Base-by-base conservation (phyloP, 148 eudicot genomes). In the Diospyros kaki region DNA sequence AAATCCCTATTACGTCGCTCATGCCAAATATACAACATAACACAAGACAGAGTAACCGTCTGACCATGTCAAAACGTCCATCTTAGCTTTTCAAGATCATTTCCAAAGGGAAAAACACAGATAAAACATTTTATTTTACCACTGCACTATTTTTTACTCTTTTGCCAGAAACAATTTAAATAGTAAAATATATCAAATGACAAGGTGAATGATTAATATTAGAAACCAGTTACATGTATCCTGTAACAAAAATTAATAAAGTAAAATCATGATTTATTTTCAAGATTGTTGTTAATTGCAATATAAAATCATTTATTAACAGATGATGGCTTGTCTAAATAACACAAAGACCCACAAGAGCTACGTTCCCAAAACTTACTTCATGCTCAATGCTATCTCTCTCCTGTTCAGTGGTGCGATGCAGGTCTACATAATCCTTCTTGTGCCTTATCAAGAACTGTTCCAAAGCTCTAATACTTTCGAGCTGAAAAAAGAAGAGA, bases 361-460 rank as follows among this genome's bases (percentile, higher is more conserved):
- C 9, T 59, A 58, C 58, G n/a, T 45, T 53, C n/a, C 11, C 50
- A 52, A 28, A 58, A 73, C 94, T 78, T 90, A 95, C 99, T 85
- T 95, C 97, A 78, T 93, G 96, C 86, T 95, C 99, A 76, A 95
- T 93, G 86, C 93, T 81, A 81, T 95, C 99, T 73, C 99, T 83
- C 83, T 95, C 99, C 69, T 86, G 86, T 82, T 95, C 99, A 70
- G 96, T 89, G 0, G 97, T 92, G 53, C 99, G 94, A 84, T 88
- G 94, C 81, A 83, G 74, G 81, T 95, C 97, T 46, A 95, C 83
- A 82, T 95, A 95, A 83, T 93, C 99, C 76, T 89, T 90, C 88
- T 85, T 90, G 81, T 95, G 99, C 79, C 87, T 91, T 83, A 75
- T 55, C 80, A 95, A 79, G 82, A 89, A 95, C 80, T 84, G 87